Evolutionary conservation across 306 rosid genomes (phyloP).

Genomic region (Cucumis cinereus): DNA sequence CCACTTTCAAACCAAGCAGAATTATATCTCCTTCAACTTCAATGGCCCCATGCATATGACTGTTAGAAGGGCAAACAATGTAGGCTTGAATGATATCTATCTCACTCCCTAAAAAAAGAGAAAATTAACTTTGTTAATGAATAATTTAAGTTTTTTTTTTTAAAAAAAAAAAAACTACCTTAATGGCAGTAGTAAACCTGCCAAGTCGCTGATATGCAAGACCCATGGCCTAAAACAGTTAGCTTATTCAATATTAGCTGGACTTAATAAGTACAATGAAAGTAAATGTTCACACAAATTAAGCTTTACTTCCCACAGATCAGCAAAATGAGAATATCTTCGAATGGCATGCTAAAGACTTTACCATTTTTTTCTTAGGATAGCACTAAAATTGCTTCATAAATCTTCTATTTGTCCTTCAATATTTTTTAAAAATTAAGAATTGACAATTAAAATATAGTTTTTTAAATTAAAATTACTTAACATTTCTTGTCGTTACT

Average conservation of each 20-base stretch:
- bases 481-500: too few relatives aligned
- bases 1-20: slow-evolving; percentile 82
- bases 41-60: slow-evolving; percentile 80
- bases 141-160: not conserved
- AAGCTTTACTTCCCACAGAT: slow-evolving; percentile 76
- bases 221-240: slow-evolving; percentile 54
- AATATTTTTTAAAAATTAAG: too few relatives aligned
- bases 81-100: not conserved
- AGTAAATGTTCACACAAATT: not conserved
- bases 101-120: not conserved
- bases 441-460: too few relatives aligned
- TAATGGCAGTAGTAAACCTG: slow-evolving; percentile 79
- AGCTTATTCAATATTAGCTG: not conserved
- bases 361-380: too few relatives aligned
- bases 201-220: slow-evolving; percentile 90
- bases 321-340: slow-evolving; percentile 62
- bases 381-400: too few relatives aligned
- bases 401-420: too few relatives aligned
- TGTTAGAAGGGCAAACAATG: slow-evolving; percentile 23
- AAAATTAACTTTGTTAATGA: not conserved
- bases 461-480: too few relatives aligned
- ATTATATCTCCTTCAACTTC: slow-evolving; percentile 54
- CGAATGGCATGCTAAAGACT: slow-evolving; percentile 86
- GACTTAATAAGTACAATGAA: slow-evolving; percentile 1
- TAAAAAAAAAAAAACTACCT: slow-evolving; percentile 36